Evolutionary conservation across 2,329 filamentous ascomycete species (phyloP).

Genomic region (Aphanoascus verrucosus): DNA sequence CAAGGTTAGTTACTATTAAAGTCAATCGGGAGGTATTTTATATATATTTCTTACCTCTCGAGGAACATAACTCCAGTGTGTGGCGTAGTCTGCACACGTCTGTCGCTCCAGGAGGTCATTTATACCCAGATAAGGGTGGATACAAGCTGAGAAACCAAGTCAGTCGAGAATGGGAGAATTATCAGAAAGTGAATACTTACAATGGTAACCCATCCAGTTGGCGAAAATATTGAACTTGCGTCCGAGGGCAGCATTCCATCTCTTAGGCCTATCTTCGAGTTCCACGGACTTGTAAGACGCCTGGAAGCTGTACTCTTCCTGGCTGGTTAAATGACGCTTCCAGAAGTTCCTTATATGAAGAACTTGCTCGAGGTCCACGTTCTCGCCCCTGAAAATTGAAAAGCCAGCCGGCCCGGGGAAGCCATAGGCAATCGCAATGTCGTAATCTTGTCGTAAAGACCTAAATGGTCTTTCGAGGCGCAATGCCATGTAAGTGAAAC

Average conservation of each 20-base stretch:
- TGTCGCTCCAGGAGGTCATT: slow-evolving; percentile 24
- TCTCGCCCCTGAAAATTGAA: slow-evolving; percentile 14
- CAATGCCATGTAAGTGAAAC: slow-evolving; percentile 28
- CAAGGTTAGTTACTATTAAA: background rate
- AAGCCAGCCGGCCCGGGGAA: slow-evolving; percentile 4
- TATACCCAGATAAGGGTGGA: slow-evolving; percentile 27
- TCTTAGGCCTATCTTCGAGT: slow-evolving; percentile 17
- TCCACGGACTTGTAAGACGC: slow-evolving; percentile 19
- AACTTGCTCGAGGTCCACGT: slow-evolving; percentile 24
- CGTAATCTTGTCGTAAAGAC: slow-evolving; percentile 25
- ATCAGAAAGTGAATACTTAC: slow-evolving; percentile 9
- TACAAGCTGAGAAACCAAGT: slow-evolving; percentile 22
- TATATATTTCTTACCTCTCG: slow-evolving; percentile 19
- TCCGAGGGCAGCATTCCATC: slow-evolving; percentile 14
- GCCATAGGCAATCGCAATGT: slow-evolving; percentile 25
- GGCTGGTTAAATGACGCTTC: slow-evolving; percentile 30
- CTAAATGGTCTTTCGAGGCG: slow-evolving; percentile 19
- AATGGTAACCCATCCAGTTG: slow-evolving; percentile 29
- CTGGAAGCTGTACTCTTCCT: slow-evolving; percentile 22
- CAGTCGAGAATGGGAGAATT: background rate
- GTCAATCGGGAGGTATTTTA: background rate
- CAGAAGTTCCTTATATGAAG: slow-evolving; percentile 36
- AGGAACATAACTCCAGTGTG: slow-evolving; percentile 19
- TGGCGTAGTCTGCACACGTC: slow-evolving; percentile 27
- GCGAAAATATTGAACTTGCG: slow-evolving; percentile 12